Evolutionary conservation across 176 grass and related monocot species (phyloP).

Genomic region (Metroxylon sagu): DNA sequence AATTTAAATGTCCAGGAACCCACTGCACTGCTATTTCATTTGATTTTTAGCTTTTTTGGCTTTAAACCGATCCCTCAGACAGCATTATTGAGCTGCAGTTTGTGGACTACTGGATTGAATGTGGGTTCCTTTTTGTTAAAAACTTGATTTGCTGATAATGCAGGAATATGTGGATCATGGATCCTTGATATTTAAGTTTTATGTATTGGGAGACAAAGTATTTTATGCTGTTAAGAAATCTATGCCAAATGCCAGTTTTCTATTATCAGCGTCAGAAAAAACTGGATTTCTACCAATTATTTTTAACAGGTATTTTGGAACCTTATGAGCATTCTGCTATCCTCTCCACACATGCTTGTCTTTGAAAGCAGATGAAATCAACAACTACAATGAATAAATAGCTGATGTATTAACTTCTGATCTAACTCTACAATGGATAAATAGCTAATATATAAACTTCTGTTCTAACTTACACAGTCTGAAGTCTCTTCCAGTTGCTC

Average conservation of each 20-base stretch:
- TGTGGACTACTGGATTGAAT: too few species aligned
- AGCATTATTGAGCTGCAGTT: too few species aligned
- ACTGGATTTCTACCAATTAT: conserved; percentile 43
- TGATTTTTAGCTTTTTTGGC: too few species aligned
- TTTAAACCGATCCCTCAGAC: too few species aligned
- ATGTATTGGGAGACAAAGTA: conserved; percentile 70
- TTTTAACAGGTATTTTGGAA: conserved; percentile 61
- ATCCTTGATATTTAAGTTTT: conserved; percentile 83
- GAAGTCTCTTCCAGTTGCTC: conserved; percentile 82
- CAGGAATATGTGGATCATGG: conserved; percentile 96
- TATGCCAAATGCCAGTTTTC: conserved; percentile 80
- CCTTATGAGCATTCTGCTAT: too few species aligned
- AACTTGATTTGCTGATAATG: conserved; percentile 23
- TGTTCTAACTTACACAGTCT: conserved; percentile 37
- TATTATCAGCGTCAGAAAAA: conserved; percentile 38
- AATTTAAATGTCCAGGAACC: too few species aligned
- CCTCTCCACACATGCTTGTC: too few species aligned
- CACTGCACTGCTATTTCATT: too few species aligned
- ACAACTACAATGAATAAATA: too few species aligned
- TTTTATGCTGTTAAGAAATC: conserved; percentile 80
- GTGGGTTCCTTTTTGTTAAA: background rate
- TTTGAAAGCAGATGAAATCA: too few species aligned
- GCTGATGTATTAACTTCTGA: too few species aligned
- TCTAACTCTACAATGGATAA: too few species aligned
- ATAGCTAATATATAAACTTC: background rate